phyloP scores from a whole-genome alignment of 805 yeast species.

The Grigorovia transvaalensis region DNA sequence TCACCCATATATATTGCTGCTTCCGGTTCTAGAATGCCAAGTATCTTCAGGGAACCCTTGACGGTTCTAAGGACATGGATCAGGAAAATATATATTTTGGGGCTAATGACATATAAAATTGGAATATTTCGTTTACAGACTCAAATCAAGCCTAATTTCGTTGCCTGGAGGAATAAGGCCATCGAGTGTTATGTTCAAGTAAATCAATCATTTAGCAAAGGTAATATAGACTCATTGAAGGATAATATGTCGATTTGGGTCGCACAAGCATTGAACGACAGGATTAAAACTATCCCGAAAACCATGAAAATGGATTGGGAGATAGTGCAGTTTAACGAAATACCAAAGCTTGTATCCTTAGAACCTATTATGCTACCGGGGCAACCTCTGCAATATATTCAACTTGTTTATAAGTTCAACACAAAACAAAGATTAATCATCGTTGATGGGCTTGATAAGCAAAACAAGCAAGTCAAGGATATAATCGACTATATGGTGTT shows the following conservation, averaged over 20 bases:
- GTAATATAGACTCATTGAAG: constrained; percentile 38
- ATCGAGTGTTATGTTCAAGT: constrained; percentile 65
- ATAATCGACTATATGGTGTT: constrained; percentile 53
- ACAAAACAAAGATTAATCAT: constrained; percentile 50
- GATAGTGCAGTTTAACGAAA: constrained; percentile 52
- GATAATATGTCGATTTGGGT: constrained; percentile 51
- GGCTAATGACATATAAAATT: constrained; percentile 57
- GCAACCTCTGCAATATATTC: constrained; percentile 43
- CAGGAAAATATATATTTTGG: constrained; percentile 52
- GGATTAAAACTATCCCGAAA: constrained; percentile 47
- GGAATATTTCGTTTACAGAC: constrained; percentile 63
- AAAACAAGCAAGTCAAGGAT: constrained; percentile 40
- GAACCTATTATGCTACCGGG: constrained; percentile 56
- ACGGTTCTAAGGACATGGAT: constrained; percentile 36
- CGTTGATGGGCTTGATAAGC: constrained; percentile 36
- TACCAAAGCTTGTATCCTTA: constrained; percentile 65
- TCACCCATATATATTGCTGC: constrained; percentile 44
- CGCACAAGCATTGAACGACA: constrained; percentile 42
- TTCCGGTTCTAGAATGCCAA: constrained; percentile 37
- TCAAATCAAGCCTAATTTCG: constrained; percentile 52
- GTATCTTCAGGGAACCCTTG: constrained; percentile 32
- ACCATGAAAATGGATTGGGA: constrained; percentile 64
- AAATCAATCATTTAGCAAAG: constrained; percentile 70
- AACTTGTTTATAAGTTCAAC: constrained; percentile 51
- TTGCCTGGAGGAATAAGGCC: constrained; percentile 78